Base-by-base conservation (phyloP, 164 flowering plant genomes). In the Aristolochia californica region DNA sequence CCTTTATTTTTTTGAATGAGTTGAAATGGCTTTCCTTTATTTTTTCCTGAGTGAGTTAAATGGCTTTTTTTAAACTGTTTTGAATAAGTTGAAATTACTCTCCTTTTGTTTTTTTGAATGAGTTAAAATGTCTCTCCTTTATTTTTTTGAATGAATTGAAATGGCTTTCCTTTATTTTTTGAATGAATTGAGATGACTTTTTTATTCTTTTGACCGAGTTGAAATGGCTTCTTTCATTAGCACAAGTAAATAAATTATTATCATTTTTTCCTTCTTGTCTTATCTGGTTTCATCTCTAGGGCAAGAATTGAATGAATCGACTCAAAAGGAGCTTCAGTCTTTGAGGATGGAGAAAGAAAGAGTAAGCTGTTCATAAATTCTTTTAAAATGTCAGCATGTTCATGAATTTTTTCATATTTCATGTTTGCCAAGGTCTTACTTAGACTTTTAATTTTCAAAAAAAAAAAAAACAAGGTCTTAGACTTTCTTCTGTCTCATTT, bases 281-380 rank as follows among this genome's bases (percentile, higher is more conserved):
- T 47, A 20, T 4, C 18, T 47, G 18, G 18, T 57, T 64, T 73
- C 57, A 73, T 53, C 10, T 60, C 13, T 70, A 90, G 99, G 83
- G 73, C 79, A 71, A 50, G 81, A 65, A 57, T 57, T 75, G 76
- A 84, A 77, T 65, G 69, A 58, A 63, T 61, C 87, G 10, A 63
- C 78, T 54, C 76, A 74, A 66, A 79, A 71, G 65, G 91, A 89
- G 56, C 77, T 88, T 55, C 62, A 68, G 51, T 64, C 64, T 15
- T 58, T 85, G 30, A 80, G 71, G 71, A 54, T 61, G 58, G 82
- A 77, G 8, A 80, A 72, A 48, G 74, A 80, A 13, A 78, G 69
- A 66, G 98, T 89, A 65, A 82, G 91, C 79, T 61, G 3, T 53
- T 38, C 43, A 50, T 9, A 26, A 23, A 22, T 22, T 34, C 5